Conservation (phyloP, 805 yeast species). For the Yarrowia sp. region DNA sequence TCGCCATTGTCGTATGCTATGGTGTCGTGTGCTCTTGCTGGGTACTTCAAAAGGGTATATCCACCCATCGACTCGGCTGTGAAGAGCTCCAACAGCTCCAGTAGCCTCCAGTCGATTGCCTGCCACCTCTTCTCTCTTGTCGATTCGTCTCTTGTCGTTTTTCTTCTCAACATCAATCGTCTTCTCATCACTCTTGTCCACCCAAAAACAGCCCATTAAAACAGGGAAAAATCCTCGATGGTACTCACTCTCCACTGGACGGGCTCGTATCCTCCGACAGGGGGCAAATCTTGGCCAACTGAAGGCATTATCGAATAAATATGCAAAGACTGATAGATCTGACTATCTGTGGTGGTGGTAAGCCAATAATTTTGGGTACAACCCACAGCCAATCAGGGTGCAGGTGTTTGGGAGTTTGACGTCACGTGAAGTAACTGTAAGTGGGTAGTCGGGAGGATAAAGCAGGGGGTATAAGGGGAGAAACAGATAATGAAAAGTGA, state of each 20-base stretch:
- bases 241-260: slow-evolving; percentile 69
- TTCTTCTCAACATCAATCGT: not conserved
- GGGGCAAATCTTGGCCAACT: slow-evolving; percentile 73
- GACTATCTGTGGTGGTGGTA: slow-evolving; percentile 24
- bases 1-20: too few species aligned
- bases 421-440: slow-evolving; percentile 9
- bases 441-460: not conserved
- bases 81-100: too few species aligned
- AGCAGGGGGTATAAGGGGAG: not conserved
- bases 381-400: slow-evolving; percentile 26
- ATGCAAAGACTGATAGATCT: slow-evolving; percentile 18
- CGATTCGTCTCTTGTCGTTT: not conserved
- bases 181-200: not conserved
- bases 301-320: slow-evolving; percentile 18
- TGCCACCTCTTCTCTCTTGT: too few species aligned
- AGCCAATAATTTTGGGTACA: slow-evolving; percentile 24
- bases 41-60: too few species aligned
- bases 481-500: not conserved
- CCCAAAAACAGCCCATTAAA: not conserved
- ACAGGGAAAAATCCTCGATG: not conserved
- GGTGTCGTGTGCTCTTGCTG: too few species aligned
- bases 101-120: too few species aligned
- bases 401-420: slow-evolving; percentile 23
- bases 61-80: too few species aligned
- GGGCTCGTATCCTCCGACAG: slow-evolving; percentile 79